Percentiles rank a stretch among this genome's conserved stretches.
phyloP scores from a whole-genome alignment of 257 asterid species.

The Petunia axillaris region DNA sequence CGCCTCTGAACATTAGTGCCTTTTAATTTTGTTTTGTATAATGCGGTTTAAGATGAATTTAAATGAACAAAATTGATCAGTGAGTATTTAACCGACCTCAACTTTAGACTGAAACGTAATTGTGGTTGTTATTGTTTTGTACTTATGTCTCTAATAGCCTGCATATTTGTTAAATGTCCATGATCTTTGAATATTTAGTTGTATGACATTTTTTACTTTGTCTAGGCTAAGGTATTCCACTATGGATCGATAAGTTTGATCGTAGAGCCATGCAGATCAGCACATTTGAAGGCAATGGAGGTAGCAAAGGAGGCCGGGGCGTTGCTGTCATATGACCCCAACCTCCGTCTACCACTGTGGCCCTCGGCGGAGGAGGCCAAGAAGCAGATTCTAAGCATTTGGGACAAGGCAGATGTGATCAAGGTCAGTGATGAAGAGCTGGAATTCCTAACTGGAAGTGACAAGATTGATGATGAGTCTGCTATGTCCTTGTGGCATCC shows the following conservation, averaged over 20 bases:
- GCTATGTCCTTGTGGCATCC: constrained; percentile 73
- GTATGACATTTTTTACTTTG: neutral
- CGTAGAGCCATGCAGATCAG: constrained; percentile 93
- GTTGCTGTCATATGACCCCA: constrained; percentile 83
- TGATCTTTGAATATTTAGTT: too few relatives aligned
- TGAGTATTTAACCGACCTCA: too few relatives aligned
- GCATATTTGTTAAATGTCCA: too few relatives aligned
- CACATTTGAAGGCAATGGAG: constrained; percentile 62
- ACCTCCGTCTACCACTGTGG: constrained; percentile 85
- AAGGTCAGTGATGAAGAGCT: constrained; percentile 1
- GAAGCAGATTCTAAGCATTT: constrained; percentile 85
- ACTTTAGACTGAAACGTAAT: too few relatives aligned
- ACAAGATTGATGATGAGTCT: too few relatives aligned
- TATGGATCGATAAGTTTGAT: constrained; percentile 91
- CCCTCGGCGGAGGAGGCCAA: constrained; percentile 74
- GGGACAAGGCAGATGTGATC: constrained; percentile 82
- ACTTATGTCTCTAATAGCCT: too few relatives aligned
- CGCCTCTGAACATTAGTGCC: too few relatives aligned
- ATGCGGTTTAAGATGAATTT: too few relatives aligned
- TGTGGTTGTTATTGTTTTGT: too few relatives aligned
- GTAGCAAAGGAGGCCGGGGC: constrained; percentile 86
- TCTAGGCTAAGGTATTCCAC: constrained; percentile 79
- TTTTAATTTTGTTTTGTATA: too few relatives aligned
- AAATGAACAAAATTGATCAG: too few relatives aligned
- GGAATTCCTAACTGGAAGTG: too few relatives aligned